These are phyloP conservation scores for Cercospora berteroae DNA, from an alignment of 2,329 filamentous ascomycete species.

Conservation along the genomic window DNA sequence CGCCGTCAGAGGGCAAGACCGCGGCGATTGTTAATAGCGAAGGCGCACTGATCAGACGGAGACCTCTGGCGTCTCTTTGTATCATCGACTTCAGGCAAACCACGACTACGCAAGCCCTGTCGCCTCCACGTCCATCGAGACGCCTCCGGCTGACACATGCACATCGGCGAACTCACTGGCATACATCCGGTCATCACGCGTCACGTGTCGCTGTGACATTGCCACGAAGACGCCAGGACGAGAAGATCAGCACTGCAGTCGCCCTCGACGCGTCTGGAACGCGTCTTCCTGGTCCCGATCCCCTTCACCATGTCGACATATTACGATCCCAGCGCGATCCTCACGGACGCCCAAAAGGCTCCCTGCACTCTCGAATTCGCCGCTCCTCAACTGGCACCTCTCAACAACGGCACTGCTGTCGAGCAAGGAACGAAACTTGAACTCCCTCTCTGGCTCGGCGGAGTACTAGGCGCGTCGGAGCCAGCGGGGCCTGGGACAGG, in stretches of 20 bases:
- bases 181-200: not conserved
- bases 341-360: constrained; percentile 90
- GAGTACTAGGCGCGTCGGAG: constrained; percentile 75
- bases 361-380: constrained; percentile 93
- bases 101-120: constrained; percentile 18
- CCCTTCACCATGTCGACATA: constrained; percentile 56
- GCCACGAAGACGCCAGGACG: not conserved
- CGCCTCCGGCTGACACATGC: constrained; percentile 8
- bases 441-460: constrained; percentile 89
- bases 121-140: constrained; percentile 6
- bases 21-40: not conserved
- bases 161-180: constrained; percentile 7
- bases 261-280: constrained; percentile 5
- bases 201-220: constrained; percentile 9
- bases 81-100: constrained; percentile 18
- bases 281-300: not conserved
- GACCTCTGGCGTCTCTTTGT: constrained; percentile 3
- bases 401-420: constrained; percentile 70
- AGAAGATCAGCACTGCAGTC: not conserved
- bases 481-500: constrained; percentile 42
- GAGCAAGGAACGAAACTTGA: constrained; percentile 77
- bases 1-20: not conserved
- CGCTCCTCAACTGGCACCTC: constrained; percentile 79
- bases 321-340: constrained; percentile 80
- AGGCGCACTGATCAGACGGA: not conserved